Conservation (phyloP, 306 rosid species). For the Castanea sativa region DNA sequence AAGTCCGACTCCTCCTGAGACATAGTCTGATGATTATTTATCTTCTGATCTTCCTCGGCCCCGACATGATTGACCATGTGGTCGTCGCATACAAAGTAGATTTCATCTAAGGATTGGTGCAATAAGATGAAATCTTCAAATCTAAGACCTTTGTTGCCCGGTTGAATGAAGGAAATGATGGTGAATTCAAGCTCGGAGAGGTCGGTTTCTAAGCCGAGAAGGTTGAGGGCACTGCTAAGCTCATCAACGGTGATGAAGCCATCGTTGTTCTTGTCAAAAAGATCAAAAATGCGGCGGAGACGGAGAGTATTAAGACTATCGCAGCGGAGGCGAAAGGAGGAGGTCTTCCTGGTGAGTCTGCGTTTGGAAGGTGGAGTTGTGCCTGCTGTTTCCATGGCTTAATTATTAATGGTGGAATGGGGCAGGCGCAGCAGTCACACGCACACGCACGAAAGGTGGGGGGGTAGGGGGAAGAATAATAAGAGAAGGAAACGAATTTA, state of each 20-base stretch:
- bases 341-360: constrained; percentile 9
- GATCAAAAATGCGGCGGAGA: constrained; percentile 68
- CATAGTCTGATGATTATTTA: background rate
- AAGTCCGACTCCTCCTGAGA: constrained; percentile 57
- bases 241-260: constrained; percentile 51
- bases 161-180: constrained; percentile 38
- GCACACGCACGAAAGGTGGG: too few relatives aligned
- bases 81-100: constrained; percentile 34
- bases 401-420: background rate
- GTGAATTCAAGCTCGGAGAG: constrained; percentile 40
- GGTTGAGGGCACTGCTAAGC: constrained; percentile 48
- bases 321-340: constrained; percentile 52
- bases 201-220: constrained; percentile 58
- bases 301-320: constrained; percentile 60
- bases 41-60: background rate
- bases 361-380: background rate
- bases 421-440: background rate
- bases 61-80: background rate
- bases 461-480: background rate
- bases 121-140: constrained; percentile 59
- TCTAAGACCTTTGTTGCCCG: constrained; percentile 50
- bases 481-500: background rate
- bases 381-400: constrained; percentile 17
- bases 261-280: constrained; percentile 73
- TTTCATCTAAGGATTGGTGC: constrained; percentile 58